A percentile compares a stretch with the other conserved stretches of the same genome.
phyloP scores from a whole-genome alignment of 2,329 filamentous ascomycete species.

The Phaeosphaeriaceae sp. region DNA sequence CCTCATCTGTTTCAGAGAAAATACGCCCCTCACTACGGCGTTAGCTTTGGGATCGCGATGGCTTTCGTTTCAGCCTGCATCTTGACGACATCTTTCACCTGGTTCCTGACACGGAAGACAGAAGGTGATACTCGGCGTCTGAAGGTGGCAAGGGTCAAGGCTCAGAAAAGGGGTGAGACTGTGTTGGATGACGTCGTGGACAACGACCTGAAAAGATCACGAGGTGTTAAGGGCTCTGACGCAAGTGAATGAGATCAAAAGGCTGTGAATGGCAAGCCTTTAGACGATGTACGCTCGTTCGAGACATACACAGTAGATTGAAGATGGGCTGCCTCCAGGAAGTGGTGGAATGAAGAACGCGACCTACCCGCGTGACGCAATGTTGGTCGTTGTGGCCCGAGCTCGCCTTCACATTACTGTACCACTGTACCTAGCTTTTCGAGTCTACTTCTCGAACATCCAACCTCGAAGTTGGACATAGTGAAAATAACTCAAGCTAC shows the following conservation, averaged over 20 bases:
- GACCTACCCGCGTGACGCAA: too few species aligned
- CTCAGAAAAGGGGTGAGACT: conserved; percentile 1
- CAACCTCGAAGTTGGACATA: too few species aligned
- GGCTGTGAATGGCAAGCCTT: not conserved
- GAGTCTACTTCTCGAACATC: too few species aligned
- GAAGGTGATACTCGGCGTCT: conserved; percentile 47
- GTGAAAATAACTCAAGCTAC: too few species aligned
- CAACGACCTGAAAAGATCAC: not conserved
- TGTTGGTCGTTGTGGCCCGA: too few species aligned
- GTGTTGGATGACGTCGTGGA: not conserved
- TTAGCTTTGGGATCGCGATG: conserved; percentile 49
- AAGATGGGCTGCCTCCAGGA: too few species aligned
- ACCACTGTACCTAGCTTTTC: too few species aligned
- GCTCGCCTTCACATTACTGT: too few species aligned
- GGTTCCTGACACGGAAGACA: conserved; percentile 52
- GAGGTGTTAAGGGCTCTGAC: not conserved
- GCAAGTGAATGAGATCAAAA: not conserved
- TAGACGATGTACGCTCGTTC: too few species aligned
- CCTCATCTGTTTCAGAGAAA: conserved; percentile 55
- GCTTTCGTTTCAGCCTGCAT: conserved; percentile 50
- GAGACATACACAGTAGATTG: too few species aligned
- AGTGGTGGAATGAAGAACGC: too few species aligned
- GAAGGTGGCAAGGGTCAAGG: conserved; percentile 22
- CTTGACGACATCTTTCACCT: conserved; percentile 49
- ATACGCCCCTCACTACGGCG: conserved; percentile 53